Conservation (phyloP, 2,329 filamentous ascomycete species). For the Camillea tinctor region DNA sequence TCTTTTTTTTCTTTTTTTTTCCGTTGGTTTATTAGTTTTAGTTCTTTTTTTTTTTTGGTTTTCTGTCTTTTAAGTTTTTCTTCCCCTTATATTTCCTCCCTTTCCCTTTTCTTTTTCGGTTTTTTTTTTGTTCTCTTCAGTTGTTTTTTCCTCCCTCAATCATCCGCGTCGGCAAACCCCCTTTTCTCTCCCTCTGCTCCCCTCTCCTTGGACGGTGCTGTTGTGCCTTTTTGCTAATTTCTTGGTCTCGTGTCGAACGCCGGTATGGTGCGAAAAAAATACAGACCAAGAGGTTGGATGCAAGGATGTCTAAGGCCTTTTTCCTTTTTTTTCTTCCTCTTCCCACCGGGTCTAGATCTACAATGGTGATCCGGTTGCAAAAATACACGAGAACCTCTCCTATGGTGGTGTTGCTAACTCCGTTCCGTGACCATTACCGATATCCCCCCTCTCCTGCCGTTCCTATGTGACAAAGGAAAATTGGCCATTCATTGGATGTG, state of each 20-base stretch:
- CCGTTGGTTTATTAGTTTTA: slow-evolving; percentile 1
- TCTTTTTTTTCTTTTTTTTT: slow-evolving; percentile 13
- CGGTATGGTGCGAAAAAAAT: background rate
- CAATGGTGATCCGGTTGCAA: slow-evolving; percentile 13
- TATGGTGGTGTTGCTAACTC: background rate
- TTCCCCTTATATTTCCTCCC: no score
- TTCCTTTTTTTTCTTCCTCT: background rate
- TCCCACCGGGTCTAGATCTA: slow-evolving; percentile 21
- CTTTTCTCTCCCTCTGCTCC: background rate
- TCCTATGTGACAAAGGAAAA: background rate
- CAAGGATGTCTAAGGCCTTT: background rate
- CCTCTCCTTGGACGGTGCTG: slow-evolving; percentile 1
- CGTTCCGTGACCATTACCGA: background rate
- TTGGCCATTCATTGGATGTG: background rate
- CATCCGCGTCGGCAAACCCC: background rate
- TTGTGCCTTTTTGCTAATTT: background rate
- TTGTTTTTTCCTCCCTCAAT: background rate
- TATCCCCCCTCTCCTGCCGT: background rate
- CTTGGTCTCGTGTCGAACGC: slow-evolving; percentile 1
- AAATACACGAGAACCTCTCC: slow-evolving; percentile 2
- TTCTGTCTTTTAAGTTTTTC: background rate
- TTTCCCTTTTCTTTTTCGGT: slow-evolving; percentile 7
- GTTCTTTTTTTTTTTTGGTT: slow-evolving; percentile 2
- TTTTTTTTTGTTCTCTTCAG: slow-evolving; percentile 12
- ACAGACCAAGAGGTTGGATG: slow-evolving; percentile 1